Evolutionary conservation across 2,329 filamentous ascomycete genomes (phyloP).

Genomic region (Verticillium alfalfae): DNA sequence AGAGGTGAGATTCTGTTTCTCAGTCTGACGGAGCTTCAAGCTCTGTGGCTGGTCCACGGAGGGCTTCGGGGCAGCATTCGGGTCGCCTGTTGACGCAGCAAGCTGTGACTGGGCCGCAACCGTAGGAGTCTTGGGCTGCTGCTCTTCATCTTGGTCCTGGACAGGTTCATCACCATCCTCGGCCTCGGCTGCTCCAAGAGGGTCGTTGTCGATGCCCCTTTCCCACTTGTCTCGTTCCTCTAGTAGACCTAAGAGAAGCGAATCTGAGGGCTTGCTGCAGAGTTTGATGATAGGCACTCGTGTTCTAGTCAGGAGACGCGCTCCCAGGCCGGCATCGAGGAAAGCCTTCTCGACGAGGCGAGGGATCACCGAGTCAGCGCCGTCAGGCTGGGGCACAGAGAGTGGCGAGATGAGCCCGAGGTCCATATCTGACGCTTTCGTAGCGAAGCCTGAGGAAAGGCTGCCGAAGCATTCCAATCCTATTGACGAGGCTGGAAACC

Average conservation of each 20-base stretch:
- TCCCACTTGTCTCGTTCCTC: slow-evolving; percentile 71
- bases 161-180: slow-evolving; percentile 11
- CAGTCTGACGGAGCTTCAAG: slow-evolving; percentile 31
- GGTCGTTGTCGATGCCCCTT: slow-evolving; percentile 38
- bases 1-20: slow-evolving; percentile 32
- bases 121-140: background rate
- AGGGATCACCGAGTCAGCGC: slow-evolving; percentile 58
- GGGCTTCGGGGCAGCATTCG: background rate
- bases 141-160: slow-evolving; percentile 7
- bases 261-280: slow-evolving; percentile 62
- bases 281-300: slow-evolving; percentile 85
- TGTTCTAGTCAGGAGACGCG: slow-evolving; percentile 70
- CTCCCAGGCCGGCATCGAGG: slow-evolving; percentile 66
- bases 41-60: slow-evolving; percentile 15
- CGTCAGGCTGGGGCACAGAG: slow-evolving; percentile 48
- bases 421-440: slow-evolving; percentile 87
- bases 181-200: slow-evolving; percentile 26
- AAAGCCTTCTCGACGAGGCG: slow-evolving; percentile 71
- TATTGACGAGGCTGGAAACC: slow-evolving; percentile 52
- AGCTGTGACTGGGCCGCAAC: background rate
- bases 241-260: slow-evolving; percentile 55
- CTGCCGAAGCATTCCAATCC: slow-evolving; percentile 76
- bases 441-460: slow-evolving; percentile 78
- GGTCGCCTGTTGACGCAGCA: background rate
- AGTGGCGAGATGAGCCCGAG: slow-evolving; percentile 67